These are phyloP conservation scores for Pseudogymnoascus sp. DNA, from an alignment of 2,329 filamentous ascomycete species.

Conservation along the genomic window DNA sequence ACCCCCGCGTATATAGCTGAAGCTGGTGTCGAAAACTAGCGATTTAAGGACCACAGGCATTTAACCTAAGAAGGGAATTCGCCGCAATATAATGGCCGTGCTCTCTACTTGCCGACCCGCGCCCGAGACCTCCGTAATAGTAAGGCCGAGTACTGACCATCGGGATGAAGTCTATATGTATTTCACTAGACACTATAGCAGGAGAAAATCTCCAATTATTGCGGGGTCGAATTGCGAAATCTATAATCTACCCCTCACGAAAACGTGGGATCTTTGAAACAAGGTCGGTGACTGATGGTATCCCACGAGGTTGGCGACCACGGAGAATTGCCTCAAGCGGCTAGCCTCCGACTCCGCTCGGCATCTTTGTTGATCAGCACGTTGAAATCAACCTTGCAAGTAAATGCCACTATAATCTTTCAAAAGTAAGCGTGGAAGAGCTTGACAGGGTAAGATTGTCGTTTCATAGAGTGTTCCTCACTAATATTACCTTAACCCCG, in stretches of 20 bases:
- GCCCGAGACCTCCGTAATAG: background rate
- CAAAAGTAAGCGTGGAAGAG: background rate
- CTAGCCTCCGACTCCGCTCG: background rate
- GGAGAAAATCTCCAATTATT: background rate
- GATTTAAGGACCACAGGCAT: background rate
- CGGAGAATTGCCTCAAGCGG: background rate
- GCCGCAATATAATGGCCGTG: background rate
- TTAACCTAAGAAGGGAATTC: slow-evolving; percentile 3
- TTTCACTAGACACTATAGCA: background rate
- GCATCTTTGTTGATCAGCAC: background rate
- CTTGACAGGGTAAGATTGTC: background rate
- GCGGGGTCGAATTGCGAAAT: background rate
- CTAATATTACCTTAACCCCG: background rate
- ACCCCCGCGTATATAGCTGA: background rate
- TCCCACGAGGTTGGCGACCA: background rate
- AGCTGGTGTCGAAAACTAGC: background rate
- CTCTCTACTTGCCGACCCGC: background rate
- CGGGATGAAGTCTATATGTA: background rate
- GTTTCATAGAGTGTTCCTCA: background rate
- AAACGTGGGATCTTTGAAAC: background rate
- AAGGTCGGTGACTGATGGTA: background rate
- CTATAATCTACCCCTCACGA: background rate
- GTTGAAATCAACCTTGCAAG: background rate
- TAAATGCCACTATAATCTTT: background rate
- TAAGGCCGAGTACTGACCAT: background rate